Evolutionary conservation across 2,329 filamentous ascomycete genomes (phyloP).

Genomic region (Trichoderma semiorbis): DNA sequence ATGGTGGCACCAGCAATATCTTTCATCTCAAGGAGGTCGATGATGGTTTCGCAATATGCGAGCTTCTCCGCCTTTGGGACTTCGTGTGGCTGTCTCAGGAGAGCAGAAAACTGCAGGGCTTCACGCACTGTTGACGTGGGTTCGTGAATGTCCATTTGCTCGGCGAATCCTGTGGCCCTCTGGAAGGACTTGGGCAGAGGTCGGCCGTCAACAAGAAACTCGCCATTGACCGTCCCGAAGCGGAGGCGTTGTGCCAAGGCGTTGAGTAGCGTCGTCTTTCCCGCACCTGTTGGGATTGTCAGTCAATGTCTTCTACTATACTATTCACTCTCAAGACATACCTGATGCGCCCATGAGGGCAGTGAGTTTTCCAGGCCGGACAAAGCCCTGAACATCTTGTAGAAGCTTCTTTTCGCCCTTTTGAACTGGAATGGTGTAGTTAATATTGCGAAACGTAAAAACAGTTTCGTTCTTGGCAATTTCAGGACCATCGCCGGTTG

Average conservation of each 20-base stretch:
- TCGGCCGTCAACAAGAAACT: constrained; percentile 74
- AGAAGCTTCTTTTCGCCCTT: constrained; percentile 65
- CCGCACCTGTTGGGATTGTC: constrained; percentile 37
- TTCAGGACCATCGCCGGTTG: constrained; percentile 34
- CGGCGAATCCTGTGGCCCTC: constrained; percentile 67
- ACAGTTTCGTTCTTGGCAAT: constrained; percentile 61
- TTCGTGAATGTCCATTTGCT: constrained; percentile 67
- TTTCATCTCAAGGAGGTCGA: constrained; percentile 67
- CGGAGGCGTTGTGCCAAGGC: constrained; percentile 71
- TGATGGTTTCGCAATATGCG: constrained; percentile 64
- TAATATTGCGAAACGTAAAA: constrained; percentile 51
- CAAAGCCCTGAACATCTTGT: constrained; percentile 77
- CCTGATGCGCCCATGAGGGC: constrained; percentile 67
- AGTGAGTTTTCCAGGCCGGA: constrained; percentile 76
- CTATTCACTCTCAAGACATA: constrained; percentile 21
- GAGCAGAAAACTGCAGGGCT: constrained; percentile 62
- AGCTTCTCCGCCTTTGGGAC: constrained; percentile 60
- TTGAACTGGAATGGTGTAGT: constrained; percentile 53
- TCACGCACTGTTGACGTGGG: constrained; percentile 64
- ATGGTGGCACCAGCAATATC: constrained; percentile 63
- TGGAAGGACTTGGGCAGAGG: constrained; percentile 73
- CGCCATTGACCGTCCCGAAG: constrained; percentile 71
- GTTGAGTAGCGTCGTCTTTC: constrained; percentile 73
- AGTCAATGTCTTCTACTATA: background rate
- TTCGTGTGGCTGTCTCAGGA: constrained; percentile 58